Conservation (phyloP, 305 asterid genomes). For the Fraxinus velutina region DNA sequence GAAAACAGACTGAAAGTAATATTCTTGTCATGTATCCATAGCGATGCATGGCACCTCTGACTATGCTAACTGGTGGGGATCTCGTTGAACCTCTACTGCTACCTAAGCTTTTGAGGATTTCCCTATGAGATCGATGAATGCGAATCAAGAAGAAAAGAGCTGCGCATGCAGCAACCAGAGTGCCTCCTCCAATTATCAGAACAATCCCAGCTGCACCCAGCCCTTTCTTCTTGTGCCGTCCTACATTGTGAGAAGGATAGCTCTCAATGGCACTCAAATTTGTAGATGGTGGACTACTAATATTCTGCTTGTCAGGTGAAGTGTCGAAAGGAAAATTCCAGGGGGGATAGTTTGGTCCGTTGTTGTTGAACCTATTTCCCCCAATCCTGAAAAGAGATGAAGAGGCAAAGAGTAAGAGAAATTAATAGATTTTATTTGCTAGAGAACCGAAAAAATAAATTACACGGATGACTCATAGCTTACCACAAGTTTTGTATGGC, state of each 20-base stretch:
- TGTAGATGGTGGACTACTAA: slow-evolving; percentile 58
- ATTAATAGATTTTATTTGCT: not conserved
- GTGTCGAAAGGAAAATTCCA: slow-evolving; percentile 65
- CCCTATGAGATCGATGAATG: slow-evolving; percentile 26
- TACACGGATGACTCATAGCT: slow-evolving; percentile 14
- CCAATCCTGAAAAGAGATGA: slow-evolving; percentile 54
- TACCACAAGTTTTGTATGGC: slow-evolving; percentile 66
- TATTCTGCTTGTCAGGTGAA: slow-evolving; percentile 47
- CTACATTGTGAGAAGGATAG: slow-evolving; percentile 40
- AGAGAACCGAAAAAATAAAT: not conserved
- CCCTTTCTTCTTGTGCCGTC: slow-evolving; percentile 36
- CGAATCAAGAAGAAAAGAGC: slow-evolving; percentile 36
- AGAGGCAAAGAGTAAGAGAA: slow-evolving; percentile 15
- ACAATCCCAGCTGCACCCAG: slow-evolving; percentile 37
- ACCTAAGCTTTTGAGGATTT: slow-evolving; percentile 26
- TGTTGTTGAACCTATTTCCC: slow-evolving; percentile 62
- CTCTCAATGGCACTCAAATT: slow-evolving; percentile 59
- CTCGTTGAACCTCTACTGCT: slow-evolving; percentile 40
- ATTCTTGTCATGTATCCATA: not conserved
- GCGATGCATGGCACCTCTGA: slow-evolving; percentile 38
- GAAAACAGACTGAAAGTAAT: not conserved
- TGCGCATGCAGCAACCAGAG: slow-evolving; percentile 50
- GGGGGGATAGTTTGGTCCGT: slow-evolving; percentile 56
- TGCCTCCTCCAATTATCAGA: slow-evolving; percentile 44
- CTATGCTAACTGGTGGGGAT: slow-evolving; percentile 43